A percentile compares a stretch with the other conserved stretches of the same genome.
Conservation (phyloP, 306 rosid genomes). For the Lagenaria siceraria region DNA sequence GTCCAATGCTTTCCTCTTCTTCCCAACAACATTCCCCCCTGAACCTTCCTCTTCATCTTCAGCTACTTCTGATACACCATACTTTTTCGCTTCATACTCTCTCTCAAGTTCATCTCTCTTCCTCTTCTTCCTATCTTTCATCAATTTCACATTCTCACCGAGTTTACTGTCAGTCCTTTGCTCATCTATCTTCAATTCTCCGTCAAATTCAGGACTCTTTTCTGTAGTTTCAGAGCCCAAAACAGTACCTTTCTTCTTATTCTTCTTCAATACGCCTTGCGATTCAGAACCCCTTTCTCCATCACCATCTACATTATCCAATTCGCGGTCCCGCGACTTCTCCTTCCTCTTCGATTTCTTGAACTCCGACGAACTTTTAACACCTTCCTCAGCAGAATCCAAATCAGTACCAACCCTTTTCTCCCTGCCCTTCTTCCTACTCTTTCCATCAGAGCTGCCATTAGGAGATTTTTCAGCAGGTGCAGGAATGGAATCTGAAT, state of each 20-base stretch:
- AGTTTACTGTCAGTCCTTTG: not conserved
- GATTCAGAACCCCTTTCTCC: not conserved
- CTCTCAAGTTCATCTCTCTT: constrained; percentile 81
- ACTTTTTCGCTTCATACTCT: constrained; percentile 67
- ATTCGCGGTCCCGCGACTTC: constrained; percentile 7
- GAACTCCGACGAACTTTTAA: constrained; percentile 7
- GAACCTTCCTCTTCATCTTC: constrained; percentile 15
- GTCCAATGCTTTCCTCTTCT: constrained; percentile 66
- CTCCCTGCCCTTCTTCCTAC: constrained; percentile 28
- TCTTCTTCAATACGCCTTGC: not conserved
- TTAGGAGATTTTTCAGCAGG: not conserved
- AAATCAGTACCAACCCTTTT: constrained; percentile 5
- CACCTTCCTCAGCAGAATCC: constrained; percentile 15
- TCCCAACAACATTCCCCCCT: constrained; percentile 36
- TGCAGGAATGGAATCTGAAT: not conserved
- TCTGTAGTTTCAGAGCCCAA: not conserved
- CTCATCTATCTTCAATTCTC: not conserved
- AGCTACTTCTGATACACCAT: constrained; percentile 27
- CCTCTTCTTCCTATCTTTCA: constrained; percentile 44
- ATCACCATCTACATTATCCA: not conserved
- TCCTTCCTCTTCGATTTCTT: constrained; percentile 30
- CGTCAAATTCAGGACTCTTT: not conserved
- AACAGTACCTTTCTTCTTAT: not conserved
- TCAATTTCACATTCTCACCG: not conserved
- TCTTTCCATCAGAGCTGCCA: constrained; percentile 13